A percentile compares a stretch with the other conserved stretches of the same genome.
Conservation (phyloP, 805 yeast species). For the Metschnikowia similis region DNA sequence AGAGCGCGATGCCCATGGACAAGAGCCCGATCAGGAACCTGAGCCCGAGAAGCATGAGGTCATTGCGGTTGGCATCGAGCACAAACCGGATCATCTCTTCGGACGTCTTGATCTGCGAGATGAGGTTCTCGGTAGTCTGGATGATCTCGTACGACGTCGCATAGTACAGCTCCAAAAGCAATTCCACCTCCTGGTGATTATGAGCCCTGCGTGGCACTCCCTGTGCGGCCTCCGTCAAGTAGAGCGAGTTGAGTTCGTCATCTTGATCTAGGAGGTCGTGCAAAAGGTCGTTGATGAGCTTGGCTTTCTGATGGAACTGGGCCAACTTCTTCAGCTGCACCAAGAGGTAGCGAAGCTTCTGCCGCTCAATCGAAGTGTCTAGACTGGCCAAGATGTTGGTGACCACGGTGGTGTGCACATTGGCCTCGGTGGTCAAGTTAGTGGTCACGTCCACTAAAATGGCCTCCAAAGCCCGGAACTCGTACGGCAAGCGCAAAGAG, state of each 20-base stretch:
- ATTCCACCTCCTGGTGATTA: conserved; percentile 84
- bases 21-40: conserved; percentile 79
- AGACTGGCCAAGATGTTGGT: conserved; percentile 69
- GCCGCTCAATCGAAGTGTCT: conserved; percentile 78
- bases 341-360: conserved; percentile 69
- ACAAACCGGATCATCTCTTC: conserved; percentile 94
- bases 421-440: conserved; percentile 80
- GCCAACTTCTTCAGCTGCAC: conserved; percentile 82
- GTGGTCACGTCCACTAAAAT: conserved; percentile 76
- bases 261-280: conserved; percentile 86
- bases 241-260: conserved; percentile 78
- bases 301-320: conserved; percentile 79
- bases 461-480: conserved; percentile 85
- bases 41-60: conserved; percentile 82
- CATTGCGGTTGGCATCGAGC: conserved; percentile 89
- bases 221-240: conserved; percentile 57
- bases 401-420: conserved; percentile 73
- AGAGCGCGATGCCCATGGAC: conserved; percentile 76
- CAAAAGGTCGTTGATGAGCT: conserved; percentile 73
- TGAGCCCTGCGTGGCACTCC: conserved; percentile 47
- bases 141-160: conserved; percentile 91
- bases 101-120: conserved; percentile 82
- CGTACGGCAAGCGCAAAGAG: conserved; percentile 60
- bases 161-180: conserved; percentile 85
- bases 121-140: conserved; percentile 74